Base-by-base conservation (phyloP, 257 asterid genomes). In the Lycium ferocissimum region DNA sequence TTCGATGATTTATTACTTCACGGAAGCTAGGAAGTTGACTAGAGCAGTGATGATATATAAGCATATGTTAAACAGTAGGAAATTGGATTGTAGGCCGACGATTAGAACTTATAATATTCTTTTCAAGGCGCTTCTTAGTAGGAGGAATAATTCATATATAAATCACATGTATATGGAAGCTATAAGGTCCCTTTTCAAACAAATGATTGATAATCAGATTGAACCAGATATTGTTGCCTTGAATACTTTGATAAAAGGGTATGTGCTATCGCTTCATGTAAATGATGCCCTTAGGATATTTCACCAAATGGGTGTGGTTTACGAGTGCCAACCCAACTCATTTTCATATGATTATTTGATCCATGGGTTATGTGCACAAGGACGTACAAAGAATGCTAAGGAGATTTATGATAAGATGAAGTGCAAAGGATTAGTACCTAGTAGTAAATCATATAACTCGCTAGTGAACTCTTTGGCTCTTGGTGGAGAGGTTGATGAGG, bases 161-260 rank as follows among this genome's bases (percentile, higher is more conserved):
- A 94, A 93, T 86, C 93, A 94, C 71, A 84, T 96, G 91, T 96
- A 94, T 85, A 93, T 94, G 98, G 98, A 93, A 84, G 91, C 94
- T 40, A 89, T 89, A 59, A 90, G 98, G 58, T 82, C 91, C 76
- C 88, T 96, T 80, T 96, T 96, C 87, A 93, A 88, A 89, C 95
- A 94, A 89, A 96, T 96, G 99, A 88, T 94, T 54, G 93, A 90
- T 81, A 98, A 94, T 91, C 97, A 95, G 62, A 85, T 93, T 40
- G 97, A 96, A 90, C 98, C 99, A 11, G 98, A 96, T 91, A 81
- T 93, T 18, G 91, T 92, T 83, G 87, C 96, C 38, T 89, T 96
- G 93, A 96, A 96, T 89, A 91, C 90, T 70, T 89, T 96, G 98
- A 96, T 96, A 84, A 96, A 96, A 85, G 99, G 99, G 8, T 96